Base-by-base conservation (phyloP, 352 stramenopile species). In the Pythium periplocum region DNA sequence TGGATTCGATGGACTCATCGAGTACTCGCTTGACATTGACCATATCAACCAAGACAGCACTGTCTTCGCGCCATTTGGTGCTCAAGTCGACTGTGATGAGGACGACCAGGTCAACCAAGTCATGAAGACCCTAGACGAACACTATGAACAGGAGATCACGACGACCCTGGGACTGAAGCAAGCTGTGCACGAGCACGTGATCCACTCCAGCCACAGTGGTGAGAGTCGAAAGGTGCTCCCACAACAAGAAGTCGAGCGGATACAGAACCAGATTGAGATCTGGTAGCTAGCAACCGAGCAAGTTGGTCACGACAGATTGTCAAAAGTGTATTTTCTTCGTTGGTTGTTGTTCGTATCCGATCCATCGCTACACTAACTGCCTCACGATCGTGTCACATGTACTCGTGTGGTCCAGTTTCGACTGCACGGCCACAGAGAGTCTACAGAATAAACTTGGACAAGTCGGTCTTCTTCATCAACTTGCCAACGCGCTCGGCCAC, bases 391-490 rank as follows among this genome's bases (percentile, higher is more conserved):
- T 26, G 17, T 26, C 17, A 26, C 17, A 26, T 26, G 17, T 26
- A 26, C 17, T 26, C 17, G 17, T 26, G 17, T 26, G 17, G 17
- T 26, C 17, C 17, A 26, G 17, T 26, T 26, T 26, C 17, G 17
- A 26, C 17, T 26, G 17, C 17, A 26, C 17, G 17, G 17, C 17
- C 17, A 26, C 17, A 26, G 17, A 12, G 38, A 55, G 62, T 75
- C 75, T 96, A 99, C 68, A 99, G 85, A 80, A 99, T 99, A 74
- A 98, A 99, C 79, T 98, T 98, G 54, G 94, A 98, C 36, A 99
- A 83, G 69, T 99, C 96, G 56, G 84, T 96, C 61, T 91, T 94
- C 73, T 96, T 96, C 62, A 98, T 86, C 57, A 98, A 75, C 48
- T 97, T 95, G 51, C 87, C 87, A 17, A 99, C 78, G 46, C 93